Evolutionary conservation across 2,329 filamentous ascomycete genomes (phyloP), one percentile per base, ranked within the genome.

Genomic region (Calycina marina): DNA sequence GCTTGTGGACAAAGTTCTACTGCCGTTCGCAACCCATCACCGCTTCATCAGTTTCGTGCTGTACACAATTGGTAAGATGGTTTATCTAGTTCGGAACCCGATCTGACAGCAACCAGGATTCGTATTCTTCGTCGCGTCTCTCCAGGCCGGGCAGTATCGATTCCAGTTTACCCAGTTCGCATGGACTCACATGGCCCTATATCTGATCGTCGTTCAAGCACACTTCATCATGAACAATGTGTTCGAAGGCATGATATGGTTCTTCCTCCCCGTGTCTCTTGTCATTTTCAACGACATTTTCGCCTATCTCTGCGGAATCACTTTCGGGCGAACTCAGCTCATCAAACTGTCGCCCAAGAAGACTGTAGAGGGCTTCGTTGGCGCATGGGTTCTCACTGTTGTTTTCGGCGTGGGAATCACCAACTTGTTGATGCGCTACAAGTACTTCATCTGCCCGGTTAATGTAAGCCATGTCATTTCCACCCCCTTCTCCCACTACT

Each of bases 151-250:
- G 25, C 82, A 96, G 59, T 94, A 96, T 65, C 83, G 79, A 56
- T 96, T 98, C 61, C 90, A 98, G 59, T 98, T 98, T 60, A 93
- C 86, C 40, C 90, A 98, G 58, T 98, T 96, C 51, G 90, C 86
- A 33, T 98, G 90, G 90, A 96, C 90, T 10, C 90, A 98, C 57
- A 96, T 98, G 86, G 90, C 92, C 4, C 72, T 98, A 13, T 96
- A 93, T 63, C 67, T 98, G 50, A 94, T 98, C 49, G 88, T 96
- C 24, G 86, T 93, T 4, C 86, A 98, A 58, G 86, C 90, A 10
- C 90, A 98, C 56, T 98, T 98, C 57, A 84, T 96, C 61, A 96
- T 98, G 83, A 98, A 98, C 69, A 98, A 98, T 59, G 80, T 98
- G 44, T 92, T 98, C 48, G 90, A 98, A 61, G 90, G 90, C 61